Evolutionary conservation across 164 flowering plant species (phyloP).

Genomic region (Magnolia kwangsiensis): DNA sequence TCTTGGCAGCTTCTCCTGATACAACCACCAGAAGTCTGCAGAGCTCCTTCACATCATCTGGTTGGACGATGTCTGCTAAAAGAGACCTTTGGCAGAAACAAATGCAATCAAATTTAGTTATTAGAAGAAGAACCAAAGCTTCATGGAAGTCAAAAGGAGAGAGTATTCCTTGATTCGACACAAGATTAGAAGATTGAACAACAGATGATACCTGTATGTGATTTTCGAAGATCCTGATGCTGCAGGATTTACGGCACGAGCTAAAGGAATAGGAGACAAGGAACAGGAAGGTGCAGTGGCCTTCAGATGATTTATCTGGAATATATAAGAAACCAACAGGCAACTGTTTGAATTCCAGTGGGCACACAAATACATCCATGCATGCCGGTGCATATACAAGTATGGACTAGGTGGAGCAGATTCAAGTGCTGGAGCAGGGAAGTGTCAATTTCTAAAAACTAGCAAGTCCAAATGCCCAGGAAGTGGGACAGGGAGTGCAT

Average conservation of each 20-base stretch:
- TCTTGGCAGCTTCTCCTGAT: conserved; percentile 64
- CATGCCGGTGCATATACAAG: background rate
- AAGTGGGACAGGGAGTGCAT: too few relatives aligned
- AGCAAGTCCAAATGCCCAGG: background rate
- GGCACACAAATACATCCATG: background rate
- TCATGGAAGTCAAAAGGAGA: background rate
- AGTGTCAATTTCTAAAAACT: background rate
- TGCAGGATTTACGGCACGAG: conserved; percentile 39
- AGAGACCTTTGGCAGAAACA: conserved; percentile 54
- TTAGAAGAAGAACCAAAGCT: conserved; percentile 1
- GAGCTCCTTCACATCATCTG: conserved; percentile 74
- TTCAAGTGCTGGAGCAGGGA: background rate
- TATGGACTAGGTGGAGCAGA: background rate
- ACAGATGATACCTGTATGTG: conserved; percentile 63
- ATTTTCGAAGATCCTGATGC: conserved; percentile 62
- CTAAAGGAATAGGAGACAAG: conserved; percentile 39
- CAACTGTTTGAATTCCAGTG: background rate
- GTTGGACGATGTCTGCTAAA: conserved; percentile 80
- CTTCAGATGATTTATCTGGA: conserved; percentile 54
- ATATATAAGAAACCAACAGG: conserved; percentile 9
- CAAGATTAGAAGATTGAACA: background rate
- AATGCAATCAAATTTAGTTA: background rate
- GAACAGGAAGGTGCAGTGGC: conserved; percentile 49
- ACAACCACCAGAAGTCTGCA: conserved; percentile 77
- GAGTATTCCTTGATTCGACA: background rate